phyloP scores from a whole-genome alignment of 352 stramenopile species.

The Globisporangium barbulae region DNA sequence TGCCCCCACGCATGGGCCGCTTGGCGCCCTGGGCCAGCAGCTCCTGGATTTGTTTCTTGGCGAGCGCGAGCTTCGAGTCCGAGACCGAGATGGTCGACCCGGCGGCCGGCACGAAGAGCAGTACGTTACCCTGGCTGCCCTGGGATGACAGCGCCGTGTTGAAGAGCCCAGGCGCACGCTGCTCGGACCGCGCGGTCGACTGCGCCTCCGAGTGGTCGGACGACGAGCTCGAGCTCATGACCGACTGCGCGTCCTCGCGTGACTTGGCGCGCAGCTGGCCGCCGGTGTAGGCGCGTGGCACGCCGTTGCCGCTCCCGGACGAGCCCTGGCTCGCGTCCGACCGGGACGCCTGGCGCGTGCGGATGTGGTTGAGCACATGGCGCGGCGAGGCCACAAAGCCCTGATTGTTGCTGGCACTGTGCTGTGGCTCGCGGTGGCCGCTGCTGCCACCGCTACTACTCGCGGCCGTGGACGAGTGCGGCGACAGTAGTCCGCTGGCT shows the following conservation, averaged over 20 bases:
- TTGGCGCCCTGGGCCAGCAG: constrained; percentile 54
- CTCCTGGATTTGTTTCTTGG: constrained; percentile 53
- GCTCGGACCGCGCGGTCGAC: constrained; percentile 24
- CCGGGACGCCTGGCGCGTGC: constrained; percentile 17
- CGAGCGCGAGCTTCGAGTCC: constrained; percentile 51
- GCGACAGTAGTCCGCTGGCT: neutral
- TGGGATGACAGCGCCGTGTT: constrained; percentile 24
- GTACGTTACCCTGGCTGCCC: constrained; percentile 45
- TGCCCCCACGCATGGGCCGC: constrained; percentile 43
- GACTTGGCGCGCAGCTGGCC: constrained; percentile 20
- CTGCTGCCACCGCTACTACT: constrained; percentile 8
- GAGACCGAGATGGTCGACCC: constrained; percentile 67
- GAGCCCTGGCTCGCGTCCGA: constrained; percentile 26
- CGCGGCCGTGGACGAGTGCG: constrained; percentile 2
- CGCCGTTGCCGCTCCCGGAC: constrained; percentile 14
- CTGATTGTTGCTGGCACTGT: neutral
- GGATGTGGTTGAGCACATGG: constrained; percentile 27
- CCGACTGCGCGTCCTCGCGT: constrained; percentile 22
- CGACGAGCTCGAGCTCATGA: constrained; percentile 25
- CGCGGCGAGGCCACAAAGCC: constrained; percentile 18
- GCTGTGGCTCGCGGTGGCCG: neutral
- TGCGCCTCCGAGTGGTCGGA: constrained; percentile 11
- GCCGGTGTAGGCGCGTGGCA: constrained; percentile 25
- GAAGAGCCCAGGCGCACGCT: constrained; percentile 26
- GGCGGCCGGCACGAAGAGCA: constrained; percentile 68